These are phyloP conservation scores for Biscutella laevigata DNA, from an alignment of 441 rosid genomes.

Conservation along the genomic window DNA sequence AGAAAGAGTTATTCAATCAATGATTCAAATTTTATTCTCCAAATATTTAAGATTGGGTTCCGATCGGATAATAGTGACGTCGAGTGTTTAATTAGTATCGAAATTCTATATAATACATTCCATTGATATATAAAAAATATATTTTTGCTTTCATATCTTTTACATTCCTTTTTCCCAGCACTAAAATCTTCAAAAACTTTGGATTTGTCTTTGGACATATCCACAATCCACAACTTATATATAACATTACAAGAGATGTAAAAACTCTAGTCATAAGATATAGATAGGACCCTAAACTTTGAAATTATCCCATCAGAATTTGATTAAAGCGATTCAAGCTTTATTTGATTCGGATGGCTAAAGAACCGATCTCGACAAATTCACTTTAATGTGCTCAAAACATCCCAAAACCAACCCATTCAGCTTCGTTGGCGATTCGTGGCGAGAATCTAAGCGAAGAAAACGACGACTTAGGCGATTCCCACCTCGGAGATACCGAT, in stretches of 20 bases:
- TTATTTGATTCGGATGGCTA: slow-evolving; percentile 17
- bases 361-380: slow-evolving; percentile 2
- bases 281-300: slow-evolving; percentile 1
- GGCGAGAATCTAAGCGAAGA: slow-evolving; percentile 63
- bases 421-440: slow-evolving; percentile 34
- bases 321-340: neutral
- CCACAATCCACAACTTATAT: slow-evolving; percentile 1
- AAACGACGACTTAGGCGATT: slow-evolving; percentile 49
- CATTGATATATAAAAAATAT: too few species aligned
- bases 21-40: too few species aligned
- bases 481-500: slow-evolving; percentile 42
- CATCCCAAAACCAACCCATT: slow-evolving; percentile 68
- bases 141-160: neutral
- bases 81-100: too few species aligned
- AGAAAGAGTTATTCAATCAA: too few species aligned
- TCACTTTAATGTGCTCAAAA: slow-evolving; percentile 27
- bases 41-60: too few species aligned
- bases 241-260: neutral
- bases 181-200: neutral
- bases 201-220: neutral
- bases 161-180: neutral
- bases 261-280: slow-evolving; percentile 3
- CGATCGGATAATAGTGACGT: too few species aligned
- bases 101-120: too few species aligned
- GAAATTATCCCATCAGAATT: neutral